Conservation (phyloP, 148 eudicot genomes). For the Rheum nobile region DNA sequence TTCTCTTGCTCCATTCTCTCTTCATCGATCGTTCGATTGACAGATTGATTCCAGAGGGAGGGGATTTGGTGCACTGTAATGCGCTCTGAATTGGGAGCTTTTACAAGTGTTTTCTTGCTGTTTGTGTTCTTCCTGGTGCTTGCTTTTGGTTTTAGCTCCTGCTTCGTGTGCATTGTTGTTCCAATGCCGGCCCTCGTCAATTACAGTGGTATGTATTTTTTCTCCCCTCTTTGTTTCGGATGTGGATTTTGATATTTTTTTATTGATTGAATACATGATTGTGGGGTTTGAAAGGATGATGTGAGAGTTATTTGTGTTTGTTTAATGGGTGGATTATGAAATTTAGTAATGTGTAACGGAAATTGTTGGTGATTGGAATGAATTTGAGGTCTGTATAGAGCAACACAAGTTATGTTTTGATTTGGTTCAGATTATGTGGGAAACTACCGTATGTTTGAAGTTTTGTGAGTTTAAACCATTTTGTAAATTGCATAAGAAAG, state of each 20-base stretch:
- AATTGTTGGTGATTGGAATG: not conserved
- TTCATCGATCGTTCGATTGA: not conserved
- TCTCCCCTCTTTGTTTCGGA: not conserved
- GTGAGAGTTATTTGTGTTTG: not conserved
- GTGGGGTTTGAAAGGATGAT: not conserved
- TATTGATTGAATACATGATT: no score
- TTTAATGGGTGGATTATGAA: not conserved
- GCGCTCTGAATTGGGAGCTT: constrained; percentile 15
- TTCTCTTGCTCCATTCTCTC: constrained; percentile 7
- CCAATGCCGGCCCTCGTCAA: constrained; percentile 72
- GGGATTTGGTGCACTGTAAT: not conserved
- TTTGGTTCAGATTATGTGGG: not conserved
- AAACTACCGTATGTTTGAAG: not conserved
- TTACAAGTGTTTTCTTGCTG: not conserved
- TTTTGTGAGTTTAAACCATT: not conserved
- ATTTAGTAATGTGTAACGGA: not conserved
- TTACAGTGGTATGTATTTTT: constrained; percentile 50
- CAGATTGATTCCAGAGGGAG: not conserved
- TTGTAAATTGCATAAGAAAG: not conserved
- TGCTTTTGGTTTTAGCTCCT: no score
- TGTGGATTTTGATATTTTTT: not conserved
- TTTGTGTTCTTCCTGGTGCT: not conserved
- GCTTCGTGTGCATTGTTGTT: constrained; percentile 7
- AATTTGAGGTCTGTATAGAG: not conserved
- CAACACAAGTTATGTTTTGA: not conserved